Evolutionary conservation across 371 early-diverging fungal species (phyloP).

Genomic region (Rhizopus delemar): DNA sequence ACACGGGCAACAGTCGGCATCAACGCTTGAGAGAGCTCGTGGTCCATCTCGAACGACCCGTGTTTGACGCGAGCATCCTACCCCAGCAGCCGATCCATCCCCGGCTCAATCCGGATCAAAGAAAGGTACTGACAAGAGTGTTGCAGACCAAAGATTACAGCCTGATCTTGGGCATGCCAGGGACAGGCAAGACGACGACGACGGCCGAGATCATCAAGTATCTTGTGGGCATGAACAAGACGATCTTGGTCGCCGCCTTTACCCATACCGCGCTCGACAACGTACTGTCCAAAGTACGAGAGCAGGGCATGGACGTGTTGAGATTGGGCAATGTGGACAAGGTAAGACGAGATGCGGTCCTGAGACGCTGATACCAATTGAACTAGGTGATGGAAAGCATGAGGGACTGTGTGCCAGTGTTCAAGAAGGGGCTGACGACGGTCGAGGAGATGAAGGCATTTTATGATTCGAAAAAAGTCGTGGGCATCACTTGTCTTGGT

Average conservation of each 20-base stretch:
- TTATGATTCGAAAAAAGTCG: slow-evolving; percentile 64
- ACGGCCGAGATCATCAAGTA: slow-evolving; percentile 81
- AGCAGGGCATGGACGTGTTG: slow-evolving; percentile 58
- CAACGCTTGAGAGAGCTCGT: slow-evolving; percentile 61
- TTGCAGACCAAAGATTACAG: slow-evolving; percentile 83
- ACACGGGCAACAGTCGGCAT: slow-evolving; percentile 42
- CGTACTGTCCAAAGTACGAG: slow-evolving; percentile 80
- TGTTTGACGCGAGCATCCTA: slow-evolving; percentile 30
- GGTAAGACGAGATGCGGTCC: slow-evolving; percentile 30
- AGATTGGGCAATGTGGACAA: slow-evolving; percentile 76
- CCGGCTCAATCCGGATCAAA: slow-evolving; percentile 70
- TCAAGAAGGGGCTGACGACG: slow-evolving; percentile 41
- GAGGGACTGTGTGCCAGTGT: slow-evolving; percentile 51
- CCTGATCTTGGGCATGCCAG: slow-evolving; percentile 98
- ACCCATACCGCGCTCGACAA: slow-evolving; percentile 97
- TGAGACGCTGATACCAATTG: background rate
- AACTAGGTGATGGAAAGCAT: slow-evolving; percentile 53
- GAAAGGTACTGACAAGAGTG: slow-evolving; percentile 59
- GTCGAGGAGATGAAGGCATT: slow-evolving; percentile 61
- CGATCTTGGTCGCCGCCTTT: slow-evolving; percentile 91
- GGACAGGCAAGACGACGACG: slow-evolving; percentile 97
- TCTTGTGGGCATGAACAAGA: slow-evolving; percentile 70
- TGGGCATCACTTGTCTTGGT: slow-evolving; percentile 92
- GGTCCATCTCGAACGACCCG: slow-evolving; percentile 79
- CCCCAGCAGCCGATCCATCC: slow-evolving; percentile 6